Base-by-base conservation (phyloP, 306 rosid genomes). In the Comarum palustre region DNA sequence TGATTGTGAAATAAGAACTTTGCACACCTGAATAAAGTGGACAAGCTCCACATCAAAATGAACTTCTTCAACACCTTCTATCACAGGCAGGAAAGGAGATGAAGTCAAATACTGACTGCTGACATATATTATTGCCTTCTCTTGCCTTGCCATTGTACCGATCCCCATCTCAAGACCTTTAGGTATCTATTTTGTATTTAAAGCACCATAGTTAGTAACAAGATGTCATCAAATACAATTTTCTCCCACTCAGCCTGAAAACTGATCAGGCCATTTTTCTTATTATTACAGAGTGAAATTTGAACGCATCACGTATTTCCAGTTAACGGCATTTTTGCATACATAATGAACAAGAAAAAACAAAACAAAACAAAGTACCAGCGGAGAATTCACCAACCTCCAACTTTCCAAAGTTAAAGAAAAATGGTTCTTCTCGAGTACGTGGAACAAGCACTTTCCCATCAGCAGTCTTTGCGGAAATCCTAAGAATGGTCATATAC, bases 111-210 rank as follows among this genome's bases (percentile, higher is more conserved):
- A 91, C 80, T 86, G 90, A 54, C 89, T 78, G 50, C 81, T 82
- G 36, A 90, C 96, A 71, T 80, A 95, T 80, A 90, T 83, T 55
- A 87, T 85, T 59, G 96, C 97, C 80, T 88, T 94, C 86, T 95
- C 99, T 80, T 84, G 84, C 75, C 93, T 83, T 59, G 90, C 66
- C 99, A 91, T 95, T 25, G 96, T 83, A 76, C 96, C 99, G 45
- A 95, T 90, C 51, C 90, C 99, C 96, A 91, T 88, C 84, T 95
- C 97, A 79, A 95, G 96, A 77, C 97, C 99, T 82, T 88, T 88
- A 71, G 99, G 99, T 71, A 95, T 89, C 99, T 95, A 82, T 25
- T 75, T 80, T 68, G 42, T 25, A 61, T 47, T 75, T 32, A 38
- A 81, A 71, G 43, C 47, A 46, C 17, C 19, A 68, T 20, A 10